Percentiles rank a stretch among this genome's conserved stretches.
These are phyloP conservation scores for Candida sakaeoensis DNA, from an alignment of 805 yeast genomes.

Conservation along the genomic window DNA sequence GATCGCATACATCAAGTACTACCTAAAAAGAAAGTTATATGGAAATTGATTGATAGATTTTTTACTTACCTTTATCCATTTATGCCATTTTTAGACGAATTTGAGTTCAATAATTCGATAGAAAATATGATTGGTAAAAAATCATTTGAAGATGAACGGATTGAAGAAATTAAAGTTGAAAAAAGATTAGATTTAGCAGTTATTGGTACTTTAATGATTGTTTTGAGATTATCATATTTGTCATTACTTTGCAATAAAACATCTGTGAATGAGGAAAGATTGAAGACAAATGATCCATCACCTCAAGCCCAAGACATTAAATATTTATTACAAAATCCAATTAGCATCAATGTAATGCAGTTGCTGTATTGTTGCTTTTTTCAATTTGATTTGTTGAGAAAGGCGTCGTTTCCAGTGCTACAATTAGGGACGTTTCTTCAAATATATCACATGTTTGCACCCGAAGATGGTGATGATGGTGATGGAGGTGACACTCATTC, in stretches of 20 bases:
- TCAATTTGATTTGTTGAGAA: constrained; percentile 48
- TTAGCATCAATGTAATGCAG: constrained; percentile 41
- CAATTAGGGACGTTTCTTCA: constrained; percentile 28
- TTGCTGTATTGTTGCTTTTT: constrained; percentile 54
- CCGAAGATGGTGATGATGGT: constrained; percentile 41
- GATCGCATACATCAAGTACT: constrained; percentile 31
- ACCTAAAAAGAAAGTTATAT: constrained; percentile 37
- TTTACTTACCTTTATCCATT: constrained; percentile 44
- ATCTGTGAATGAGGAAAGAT: constrained; percentile 24
- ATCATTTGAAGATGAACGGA: constrained; percentile 20
- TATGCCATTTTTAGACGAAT: constrained; percentile 44
- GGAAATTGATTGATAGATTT: constrained; percentile 40
- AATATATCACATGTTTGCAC: constrained; percentile 33
- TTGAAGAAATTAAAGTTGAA: constrained; percentile 26
- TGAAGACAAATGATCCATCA: constrained; percentile 20
- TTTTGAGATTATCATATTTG: constrained; percentile 40
- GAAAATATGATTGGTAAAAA: constrained; percentile 31
- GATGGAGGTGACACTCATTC: constrained; percentile 36
- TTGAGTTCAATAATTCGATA: constrained; percentile 27
- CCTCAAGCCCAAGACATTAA: constrained; percentile 23
- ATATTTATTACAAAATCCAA: constrained; percentile 44
- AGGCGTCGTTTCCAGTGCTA: constrained; percentile 25
- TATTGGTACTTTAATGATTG: constrained; percentile 36
- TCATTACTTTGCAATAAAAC: constrained; percentile 33
- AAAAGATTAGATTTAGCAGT: constrained; percentile 39